Percentiles rank a stretch among this genome's conserved stretches.
These are phyloP conservation scores for Multifurca ochricompacta DNA, from an alignment of 768 basidiomycete genomes.

Conservation along the genomic window DNA sequence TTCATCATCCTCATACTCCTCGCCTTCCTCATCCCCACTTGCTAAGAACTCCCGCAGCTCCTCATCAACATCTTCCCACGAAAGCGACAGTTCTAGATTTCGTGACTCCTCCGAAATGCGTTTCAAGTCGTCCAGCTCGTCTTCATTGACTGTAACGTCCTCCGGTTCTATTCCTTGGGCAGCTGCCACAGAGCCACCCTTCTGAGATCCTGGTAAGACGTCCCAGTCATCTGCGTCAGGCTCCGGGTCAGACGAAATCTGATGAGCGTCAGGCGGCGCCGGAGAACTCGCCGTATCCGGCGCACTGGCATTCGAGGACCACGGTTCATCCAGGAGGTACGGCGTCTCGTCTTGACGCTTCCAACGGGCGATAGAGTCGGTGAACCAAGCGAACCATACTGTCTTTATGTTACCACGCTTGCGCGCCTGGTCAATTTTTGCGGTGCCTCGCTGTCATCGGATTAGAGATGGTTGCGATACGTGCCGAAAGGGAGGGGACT, in stretches of 20 bases:
- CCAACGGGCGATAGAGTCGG: slow-evolving; percentile 87
- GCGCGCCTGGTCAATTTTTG: slow-evolving; percentile 82
- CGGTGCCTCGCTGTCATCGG: slow-evolving; percentile 64
- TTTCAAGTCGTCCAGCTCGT: slow-evolving; percentile 18
- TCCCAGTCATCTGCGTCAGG: slow-evolving; percentile 66
- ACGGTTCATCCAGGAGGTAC: slow-evolving; percentile 63
- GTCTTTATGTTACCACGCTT: slow-evolving; percentile 71
- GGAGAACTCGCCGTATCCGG: slow-evolving; percentile 33
- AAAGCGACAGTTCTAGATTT: slow-evolving; percentile 11
- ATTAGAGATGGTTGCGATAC: slow-evolving; percentile 3
- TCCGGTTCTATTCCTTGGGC: slow-evolving; percentile 18
- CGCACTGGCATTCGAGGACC: slow-evolving; percentile 26
- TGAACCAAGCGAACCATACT: slow-evolving; percentile 87
- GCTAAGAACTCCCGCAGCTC: slow-evolving; percentile 18
- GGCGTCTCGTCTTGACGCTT: slow-evolving; percentile 65
- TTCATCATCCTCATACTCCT: slow-evolving; percentile 29
- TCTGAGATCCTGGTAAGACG: slow-evolving; percentile 29
- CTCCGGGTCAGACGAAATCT: slow-evolving; percentile 59
- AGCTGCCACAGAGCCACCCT: slow-evolving; percentile 20
- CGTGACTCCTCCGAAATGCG: slow-evolving; percentile 13
- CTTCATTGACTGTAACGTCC: slow-evolving; percentile 15
- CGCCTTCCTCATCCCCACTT: slow-evolving; percentile 24
- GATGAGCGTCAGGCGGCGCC: slow-evolving; percentile 40
- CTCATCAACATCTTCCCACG: slow-evolving; percentile 19
- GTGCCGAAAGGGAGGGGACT: slow-evolving; percentile 16